phyloP scores from a whole-genome alignment of 352 stramenopile species.

The Pythium aphanidermatum region DNA sequence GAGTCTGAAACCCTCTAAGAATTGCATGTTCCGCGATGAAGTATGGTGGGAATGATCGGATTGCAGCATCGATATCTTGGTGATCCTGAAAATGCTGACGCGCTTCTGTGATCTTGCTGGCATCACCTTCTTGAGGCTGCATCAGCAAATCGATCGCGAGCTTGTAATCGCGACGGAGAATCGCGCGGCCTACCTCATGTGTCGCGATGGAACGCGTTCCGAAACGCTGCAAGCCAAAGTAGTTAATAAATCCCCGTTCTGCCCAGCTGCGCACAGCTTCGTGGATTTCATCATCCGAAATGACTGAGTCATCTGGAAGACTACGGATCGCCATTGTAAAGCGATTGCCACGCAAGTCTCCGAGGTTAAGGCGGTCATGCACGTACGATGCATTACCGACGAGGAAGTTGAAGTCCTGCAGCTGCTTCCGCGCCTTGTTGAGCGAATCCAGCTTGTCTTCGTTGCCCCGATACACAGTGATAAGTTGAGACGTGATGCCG shows the following conservation, averaged over 20 bases:
- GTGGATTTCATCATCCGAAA: constrained; percentile 62
- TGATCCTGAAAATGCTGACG: constrained; percentile 58
- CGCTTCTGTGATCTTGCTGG: constrained; percentile 65
- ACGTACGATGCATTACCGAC: constrained; percentile 93
- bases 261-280: constrained; percentile 68
- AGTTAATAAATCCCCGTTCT: constrained; percentile 95
- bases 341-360: constrained; percentile 90
- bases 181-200: constrained; percentile 88
- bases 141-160: constrained; percentile 90
- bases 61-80: constrained; percentile 44
- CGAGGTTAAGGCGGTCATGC: constrained; percentile 86
- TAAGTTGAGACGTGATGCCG: constrained; percentile 93
- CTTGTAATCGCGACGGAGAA: constrained; percentile 92
- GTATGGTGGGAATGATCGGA: constrained; percentile 67
- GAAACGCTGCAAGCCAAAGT: constrained; percentile 97
- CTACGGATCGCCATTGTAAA: constrained; percentile 95
- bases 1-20: constrained; percentile 48
- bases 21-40: constrained; percentile 76
- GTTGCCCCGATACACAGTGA: constrained; percentile 83
- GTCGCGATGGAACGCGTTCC: constrained; percentile 87
- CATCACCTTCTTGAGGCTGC: constrained; percentile 63
- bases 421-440: constrained; percentile 55
- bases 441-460: constrained; percentile 76
- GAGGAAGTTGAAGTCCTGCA: constrained; percentile 86
- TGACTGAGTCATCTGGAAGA: constrained; percentile 42